phyloP scores from a whole-genome alignment of 2,329 filamentous ascomycete genomes.

The Aspergillaceae sp. region DNA sequence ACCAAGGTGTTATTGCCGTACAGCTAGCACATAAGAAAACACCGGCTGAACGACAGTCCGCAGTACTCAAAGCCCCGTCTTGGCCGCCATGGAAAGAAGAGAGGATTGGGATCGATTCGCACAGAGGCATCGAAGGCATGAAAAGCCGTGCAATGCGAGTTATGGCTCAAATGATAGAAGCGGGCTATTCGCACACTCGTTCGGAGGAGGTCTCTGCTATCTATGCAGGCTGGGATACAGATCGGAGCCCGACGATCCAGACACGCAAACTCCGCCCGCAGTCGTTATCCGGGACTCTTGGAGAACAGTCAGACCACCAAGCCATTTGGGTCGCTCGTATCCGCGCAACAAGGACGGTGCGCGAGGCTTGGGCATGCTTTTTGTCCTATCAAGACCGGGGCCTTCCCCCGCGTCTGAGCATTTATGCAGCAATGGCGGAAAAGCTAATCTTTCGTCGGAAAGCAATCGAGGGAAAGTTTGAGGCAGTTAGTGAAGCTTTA shows the following conservation, averaged over 20 bases:
- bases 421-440: constrained; percentile 51
- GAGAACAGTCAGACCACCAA: constrained; percentile 14
- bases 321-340: constrained; percentile 51
- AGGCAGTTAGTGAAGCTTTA: constrained; percentile 23
- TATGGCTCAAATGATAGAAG: constrained; percentile 49
- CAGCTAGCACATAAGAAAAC: constrained; percentile 53
- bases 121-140: constrained; percentile 48
- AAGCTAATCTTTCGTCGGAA: constrained; percentile 41
- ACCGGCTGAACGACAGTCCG: constrained; percentile 47
- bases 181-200: constrained; percentile 44
- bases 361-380: constrained; percentile 59
- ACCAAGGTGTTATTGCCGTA: constrained; percentile 47
- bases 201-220: constrained; percentile 50
- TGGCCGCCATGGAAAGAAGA: constrained; percentile 61
- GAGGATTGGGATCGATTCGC: constrained; percentile 52
- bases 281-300: constrained; percentile 9
- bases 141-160: constrained; percentile 49
- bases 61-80: constrained; percentile 49
- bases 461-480: constrained; percentile 14
- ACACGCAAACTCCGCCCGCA: constrained; percentile 38
- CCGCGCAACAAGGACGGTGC: constrained; percentile 49
- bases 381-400: constrained; percentile 44
- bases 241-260: constrained; percentile 56
- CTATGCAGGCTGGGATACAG: constrained; percentile 55
- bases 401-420: constrained; percentile 26